Evolutionary conservation across 257 asterid species (phyloP), one percentile per base, ranked within the genome.

Genomic region (Henckelia pumila): DNA sequence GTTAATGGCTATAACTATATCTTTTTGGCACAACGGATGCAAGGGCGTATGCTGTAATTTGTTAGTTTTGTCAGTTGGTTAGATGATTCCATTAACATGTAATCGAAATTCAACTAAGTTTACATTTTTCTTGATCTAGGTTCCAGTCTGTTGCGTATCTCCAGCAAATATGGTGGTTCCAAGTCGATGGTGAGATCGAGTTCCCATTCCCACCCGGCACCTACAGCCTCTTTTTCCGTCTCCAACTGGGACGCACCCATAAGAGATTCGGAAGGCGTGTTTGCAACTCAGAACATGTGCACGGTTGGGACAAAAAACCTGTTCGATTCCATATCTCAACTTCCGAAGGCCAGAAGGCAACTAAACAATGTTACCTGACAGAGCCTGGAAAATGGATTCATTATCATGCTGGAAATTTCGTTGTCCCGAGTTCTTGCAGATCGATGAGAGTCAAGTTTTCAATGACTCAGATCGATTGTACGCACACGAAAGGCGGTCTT

Each of bases 121-220:
- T 33, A 16, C 50, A 40, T 5, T 72, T 64, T 40, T 74, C 7
- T 7, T 37, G 3, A 0, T 79, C 59, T 70, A 89, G 98, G 73
- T 93, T 93, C 71, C 25, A 71, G 3, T 78, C 94, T 3, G 83
- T 93, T 23, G 92, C 97, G 10, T 93, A 90, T 75, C 97, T 93
- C 77, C 97, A 90, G 74, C 99, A 93, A 76, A 93, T 79, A 64
- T 93, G 99, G 99, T 93, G 97, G 99, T 80, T 93, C 25, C 96
- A 93, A 82, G 89, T 81, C 3, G 87, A 84, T 28, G 99, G 99
- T 19, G 96, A 90, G 69, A 80, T 93, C 0, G 96, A 88, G 35
- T 93, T 93, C 78, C 99, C 95, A 1, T 86, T 93, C 25, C 89
- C 96, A 1, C 75, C 88, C 0, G 99, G 97, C 13, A 68, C 89